A percentile compares a stretch with the other conserved stretches of the same genome.
phyloP scores from a whole-genome alignment of 2,329 filamentous ascomycete species.

The Alternaria sp. region DNA sequence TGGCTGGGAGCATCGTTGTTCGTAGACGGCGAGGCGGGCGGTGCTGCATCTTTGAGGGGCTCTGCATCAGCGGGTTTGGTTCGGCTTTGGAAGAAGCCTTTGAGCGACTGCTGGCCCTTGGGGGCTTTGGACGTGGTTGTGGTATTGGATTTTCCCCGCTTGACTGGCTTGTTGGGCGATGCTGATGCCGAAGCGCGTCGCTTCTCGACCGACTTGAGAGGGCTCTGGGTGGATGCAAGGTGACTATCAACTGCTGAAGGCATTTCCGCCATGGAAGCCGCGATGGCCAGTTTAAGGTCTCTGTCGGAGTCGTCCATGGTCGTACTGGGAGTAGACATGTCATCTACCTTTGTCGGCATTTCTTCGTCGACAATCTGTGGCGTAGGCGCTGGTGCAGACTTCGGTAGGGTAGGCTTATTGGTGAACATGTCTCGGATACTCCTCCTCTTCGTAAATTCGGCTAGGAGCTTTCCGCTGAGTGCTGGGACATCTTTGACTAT shows the following conservation, averaged over 20 bases:
- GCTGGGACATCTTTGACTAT: conserved; percentile 68
- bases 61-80: conserved; percentile 15
- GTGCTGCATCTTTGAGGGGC: conserved; percentile 2
- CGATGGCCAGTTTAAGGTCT: conserved; percentile 10
- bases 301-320: conserved; percentile 14
- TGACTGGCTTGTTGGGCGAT: conserved; percentile 42
- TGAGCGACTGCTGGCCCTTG: conserved; percentile 68
- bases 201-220: conserved; percentile 40
- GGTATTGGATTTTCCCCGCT: conserved; percentile 58
- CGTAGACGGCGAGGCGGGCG: conserved; percentile 4
- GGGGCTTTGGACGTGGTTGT: conserved; percentile 25
- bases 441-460: conserved; percentile 83
- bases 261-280: conserved; percentile 6
- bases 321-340: neutral
- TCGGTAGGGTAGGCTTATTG: conserved; percentile 37
- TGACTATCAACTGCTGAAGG: conserved; percentile 5
- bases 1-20: conserved; percentile 3
- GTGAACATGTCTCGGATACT: conserved; percentile 94
- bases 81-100: conserved; percentile 72
- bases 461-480: conserved; percentile 80
- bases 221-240: conserved; percentile 10
- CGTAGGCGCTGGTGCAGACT: conserved; percentile 4
- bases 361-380: neutral
- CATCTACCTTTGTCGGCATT: neutral
- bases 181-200: conserved; percentile 30